phyloP scores from a whole-genome alignment of 306 rosid species.

The Casuarina glauca region DNA sequence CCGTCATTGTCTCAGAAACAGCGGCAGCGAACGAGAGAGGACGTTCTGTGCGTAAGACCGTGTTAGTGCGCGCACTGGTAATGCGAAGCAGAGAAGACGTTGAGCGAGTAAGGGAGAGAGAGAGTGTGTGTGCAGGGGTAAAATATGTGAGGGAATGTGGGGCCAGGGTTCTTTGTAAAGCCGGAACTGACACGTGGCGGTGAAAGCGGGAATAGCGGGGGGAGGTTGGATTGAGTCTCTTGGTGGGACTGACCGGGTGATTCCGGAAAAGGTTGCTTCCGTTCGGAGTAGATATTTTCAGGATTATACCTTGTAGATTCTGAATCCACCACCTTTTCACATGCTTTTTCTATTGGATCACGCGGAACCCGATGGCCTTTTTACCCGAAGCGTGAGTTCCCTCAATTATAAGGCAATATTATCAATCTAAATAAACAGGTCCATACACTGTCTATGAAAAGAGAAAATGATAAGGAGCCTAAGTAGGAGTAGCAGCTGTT shows the following conservation, averaged over 20 bases:
- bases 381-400: too few species aligned
- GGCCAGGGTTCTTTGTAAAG: constrained; percentile 6
- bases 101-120: background rate
- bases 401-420: too few species aligned
- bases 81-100: background rate
- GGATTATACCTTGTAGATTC: background rate
- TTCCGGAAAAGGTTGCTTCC: background rate
- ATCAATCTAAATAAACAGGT: too few species aligned
- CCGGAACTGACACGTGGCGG: constrained; percentile 40
- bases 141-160: constrained; percentile 8
- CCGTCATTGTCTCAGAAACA: constrained; percentile 56
- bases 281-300: background rate
- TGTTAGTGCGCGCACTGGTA: too few species aligned
- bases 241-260: constrained; percentile 6
- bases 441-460: too few species aligned
- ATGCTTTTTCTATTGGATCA: too few species aligned
- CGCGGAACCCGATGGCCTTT: too few species aligned
- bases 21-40: background rate
- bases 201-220: constrained; percentile 21
- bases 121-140: background rate
- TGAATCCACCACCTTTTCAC: background rate
- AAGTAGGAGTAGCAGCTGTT: too few species aligned
- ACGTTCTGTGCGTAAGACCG: too few species aligned
- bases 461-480: too few species aligned
- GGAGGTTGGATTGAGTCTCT: constrained; percentile 13